Evolutionary conservation across 805 yeast species (phyloP).

Genomic region (Cyberlindnera americana): DNA sequence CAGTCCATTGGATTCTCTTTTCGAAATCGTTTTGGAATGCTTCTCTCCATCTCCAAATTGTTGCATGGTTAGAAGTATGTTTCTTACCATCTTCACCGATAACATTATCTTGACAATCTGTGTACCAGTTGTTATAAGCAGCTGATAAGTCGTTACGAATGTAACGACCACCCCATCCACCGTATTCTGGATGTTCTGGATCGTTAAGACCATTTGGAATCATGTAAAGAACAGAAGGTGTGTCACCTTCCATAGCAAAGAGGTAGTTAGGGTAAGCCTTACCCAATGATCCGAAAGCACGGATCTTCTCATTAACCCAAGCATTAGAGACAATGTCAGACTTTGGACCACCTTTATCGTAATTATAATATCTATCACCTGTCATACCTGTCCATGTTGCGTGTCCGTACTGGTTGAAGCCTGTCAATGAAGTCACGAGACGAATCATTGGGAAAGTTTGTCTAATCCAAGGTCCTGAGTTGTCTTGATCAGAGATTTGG

Average conservation of each 20-base stretch:
- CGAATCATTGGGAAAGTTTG: conserved; percentile 25
- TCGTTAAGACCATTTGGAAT: conserved; percentile 31
- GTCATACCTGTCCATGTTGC: conserved; percentile 33
- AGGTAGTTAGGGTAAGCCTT: conserved; percentile 24
- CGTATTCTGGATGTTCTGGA: conserved; percentile 30
- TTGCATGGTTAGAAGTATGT: conserved; percentile 22
- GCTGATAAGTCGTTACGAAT: conserved; percentile 23
- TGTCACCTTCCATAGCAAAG: conserved; percentile 33
- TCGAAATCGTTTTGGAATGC: conserved; percentile 32
- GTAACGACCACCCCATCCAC: conserved; percentile 35
- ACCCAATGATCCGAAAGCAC: conserved; percentile 29
- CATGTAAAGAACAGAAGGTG: conserved; percentile 28
- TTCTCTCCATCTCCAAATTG: conserved; percentile 35
- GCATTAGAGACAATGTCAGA: conserved; percentile 23
- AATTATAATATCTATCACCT: conserved; percentile 26
- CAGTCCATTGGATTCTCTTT: conserved; percentile 33
- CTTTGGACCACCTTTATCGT: conserved; percentile 32
- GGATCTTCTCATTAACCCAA: conserved; percentile 27
- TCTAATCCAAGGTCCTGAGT: conserved; percentile 33
- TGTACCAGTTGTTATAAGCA: conserved; percentile 19
- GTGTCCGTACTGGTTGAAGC: conserved; percentile 28
- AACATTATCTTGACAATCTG: conserved; percentile 25
- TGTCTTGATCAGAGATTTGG: conserved; percentile 33
- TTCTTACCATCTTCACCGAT: conserved; percentile 8
- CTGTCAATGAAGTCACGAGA: conserved; percentile 29